Evolutionary conservation across 331 rosid species (phyloP).

Genomic region (Phaseolus coccineus): DNA sequence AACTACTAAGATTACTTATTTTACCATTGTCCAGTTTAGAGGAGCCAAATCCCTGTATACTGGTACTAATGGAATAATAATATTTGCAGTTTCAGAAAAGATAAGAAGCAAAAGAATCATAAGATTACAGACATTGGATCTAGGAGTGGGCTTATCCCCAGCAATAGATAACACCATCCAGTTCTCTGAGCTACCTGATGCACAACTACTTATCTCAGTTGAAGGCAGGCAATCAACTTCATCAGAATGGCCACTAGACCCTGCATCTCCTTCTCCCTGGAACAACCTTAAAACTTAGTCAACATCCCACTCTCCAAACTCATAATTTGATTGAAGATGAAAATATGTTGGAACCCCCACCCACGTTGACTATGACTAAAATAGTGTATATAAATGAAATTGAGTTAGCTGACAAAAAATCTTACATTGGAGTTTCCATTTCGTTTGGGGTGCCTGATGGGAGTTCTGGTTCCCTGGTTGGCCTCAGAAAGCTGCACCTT

Average conservation of each 20-base stretch:
- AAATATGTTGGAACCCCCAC: background rate
- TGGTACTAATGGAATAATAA: background rate
- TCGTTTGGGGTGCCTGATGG: conserved; percentile 38
- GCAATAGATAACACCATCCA: conserved; percentile 92
- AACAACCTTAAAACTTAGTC: conserved; percentile 2
- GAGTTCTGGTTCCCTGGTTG: conserved; percentile 42
- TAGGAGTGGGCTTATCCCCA: conserved; percentile 85
- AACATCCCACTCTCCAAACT: background rate
- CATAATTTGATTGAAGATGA: background rate
- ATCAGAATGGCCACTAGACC: conserved; percentile 57
- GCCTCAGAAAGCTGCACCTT: conserved; percentile 51
- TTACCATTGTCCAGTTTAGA: background rate
- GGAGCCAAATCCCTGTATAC: background rate
- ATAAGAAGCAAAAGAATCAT: background rate
- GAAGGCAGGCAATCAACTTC: conserved; percentile 58
- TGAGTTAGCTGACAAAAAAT: background rate
- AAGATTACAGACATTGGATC: conserved; percentile 66
- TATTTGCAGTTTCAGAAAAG: conserved; percentile 5
- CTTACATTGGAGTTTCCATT: conserved; percentile 45
- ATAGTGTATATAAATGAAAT: background rate
- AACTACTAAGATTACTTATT: background rate
- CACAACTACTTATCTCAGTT: conserved; percentile 61
- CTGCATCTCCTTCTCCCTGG: conserved; percentile 68
- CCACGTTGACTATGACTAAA: background rate
- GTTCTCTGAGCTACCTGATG: conserved; percentile 78